Base-by-base conservation (phyloP, 768 basidiomycete genomes). In the Boletus fagicola region DNA sequence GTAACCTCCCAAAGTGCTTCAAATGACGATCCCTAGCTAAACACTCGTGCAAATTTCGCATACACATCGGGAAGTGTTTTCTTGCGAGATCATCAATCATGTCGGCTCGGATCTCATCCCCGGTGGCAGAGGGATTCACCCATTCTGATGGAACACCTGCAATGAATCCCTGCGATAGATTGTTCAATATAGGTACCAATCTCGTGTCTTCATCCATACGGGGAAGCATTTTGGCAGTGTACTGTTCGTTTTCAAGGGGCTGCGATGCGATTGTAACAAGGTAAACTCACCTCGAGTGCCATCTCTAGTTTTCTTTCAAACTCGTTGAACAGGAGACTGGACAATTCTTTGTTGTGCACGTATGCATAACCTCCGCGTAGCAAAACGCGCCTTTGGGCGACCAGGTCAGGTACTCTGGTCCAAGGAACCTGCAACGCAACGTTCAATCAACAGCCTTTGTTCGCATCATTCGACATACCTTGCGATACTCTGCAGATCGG, bases 151-250 rank as follows among this genome's bases (percentile, higher is more conserved):
- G 82, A 39, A 96, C 83, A 26, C 97, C 97, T 1, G 92, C 88
- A 22, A 94, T 77, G 82, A 98, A 98, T 49, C 94, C 95, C 71
- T 92, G 86, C 3, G 94, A 95, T 13, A 99, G 81, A 71, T 97
- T 94, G 58, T 88, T 83, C 15, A 99, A 83, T 53, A 99, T 83
- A 20, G 95, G 95, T 5, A 92, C 73, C 11, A 99, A 75, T 28
- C 97, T 89, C 18, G 88, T 89, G 68, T 98, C 97, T 72, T 98
- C 96, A 65, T 98, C 95, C 57, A 99, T 78, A 16, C 93, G 84
- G 3, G 95, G 94, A 7, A 98, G 80, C 24, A 86, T 83, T 69
- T 88, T 89, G 4, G 94, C 86, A 7, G 95, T 98, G 53, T 82
- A 68, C 94, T 98, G 62, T 39, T 26, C 11, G 12, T 49, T 36